Percentiles rank a stretch among this genome's conserved stretches.
Evolutionary conservation across 2,329 filamentous ascomycete genomes (phyloP).

Genomic region (Monilinia polystroma): DNA sequence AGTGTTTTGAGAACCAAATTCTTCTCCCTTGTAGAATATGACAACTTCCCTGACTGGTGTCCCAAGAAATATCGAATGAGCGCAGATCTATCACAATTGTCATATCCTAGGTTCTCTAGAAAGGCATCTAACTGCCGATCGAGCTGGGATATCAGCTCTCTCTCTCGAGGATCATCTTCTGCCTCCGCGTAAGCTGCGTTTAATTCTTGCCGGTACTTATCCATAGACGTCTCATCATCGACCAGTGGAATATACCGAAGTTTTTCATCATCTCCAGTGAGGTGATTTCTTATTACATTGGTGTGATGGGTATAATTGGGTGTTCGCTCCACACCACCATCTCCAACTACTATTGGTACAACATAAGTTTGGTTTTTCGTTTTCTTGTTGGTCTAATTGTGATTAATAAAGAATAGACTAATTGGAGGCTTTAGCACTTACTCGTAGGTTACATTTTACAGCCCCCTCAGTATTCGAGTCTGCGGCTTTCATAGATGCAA

Average conservation of each 20-base stretch:
- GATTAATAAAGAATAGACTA: slow-evolving; percentile 19
- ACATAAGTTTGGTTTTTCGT: slow-evolving; percentile 25
- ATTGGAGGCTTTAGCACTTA: slow-evolving; percentile 18
- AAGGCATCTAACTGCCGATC: slow-evolving; percentile 28
- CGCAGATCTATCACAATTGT: slow-evolving; percentile 19
- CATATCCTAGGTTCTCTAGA: slow-evolving; percentile 29
- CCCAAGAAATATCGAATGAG: slow-evolving; percentile 32
- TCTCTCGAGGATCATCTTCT: slow-evolving; percentile 24
- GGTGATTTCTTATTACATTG: slow-evolving; percentile 33
- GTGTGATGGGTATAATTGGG: slow-evolving; percentile 34
- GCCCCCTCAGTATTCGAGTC: slow-evolving; percentile 16
- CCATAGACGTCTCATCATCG: slow-evolving; percentile 21
- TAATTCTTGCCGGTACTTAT: slow-evolving; percentile 30
- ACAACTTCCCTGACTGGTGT: slow-evolving; percentile 11
- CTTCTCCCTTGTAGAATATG: slow-evolving; percentile 23
- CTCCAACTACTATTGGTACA: slow-evolving; percentile 22
- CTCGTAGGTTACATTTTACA: slow-evolving; percentile 22
- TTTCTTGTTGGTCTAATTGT: slow-evolving; percentile 25
- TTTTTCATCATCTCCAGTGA: slow-evolving; percentile 34
- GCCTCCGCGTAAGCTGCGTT: slow-evolving; percentile 27
- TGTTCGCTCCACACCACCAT: slow-evolving; percentile 27
- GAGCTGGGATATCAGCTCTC: slow-evolving; percentile 28
- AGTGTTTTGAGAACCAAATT: slow-evolving; percentile 25
- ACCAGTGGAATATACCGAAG: slow-evolving; percentile 35
- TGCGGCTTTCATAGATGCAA: slow-evolving; percentile 27